These are phyloP conservation scores for Termitomyces sp. DNA, from an alignment of 768 basidiomycete genomes.

Conservation along the genomic window DNA sequence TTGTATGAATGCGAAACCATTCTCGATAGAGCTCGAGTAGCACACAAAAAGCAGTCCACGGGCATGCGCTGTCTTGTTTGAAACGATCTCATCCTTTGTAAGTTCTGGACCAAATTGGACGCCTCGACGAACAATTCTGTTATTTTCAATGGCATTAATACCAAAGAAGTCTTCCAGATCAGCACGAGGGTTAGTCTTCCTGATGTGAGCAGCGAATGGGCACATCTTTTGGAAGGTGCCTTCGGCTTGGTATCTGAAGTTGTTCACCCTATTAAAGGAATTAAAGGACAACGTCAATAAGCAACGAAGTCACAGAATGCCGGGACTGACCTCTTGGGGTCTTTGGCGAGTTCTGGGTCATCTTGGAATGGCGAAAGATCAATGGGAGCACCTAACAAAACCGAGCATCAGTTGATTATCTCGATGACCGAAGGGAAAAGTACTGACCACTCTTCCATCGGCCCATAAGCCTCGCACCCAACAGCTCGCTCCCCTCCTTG, in stretches of 20 bases:
- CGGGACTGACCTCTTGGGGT: constrained; percentile 26
- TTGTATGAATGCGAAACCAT: constrained; percentile 39
- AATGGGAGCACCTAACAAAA: constrained; percentile 35
- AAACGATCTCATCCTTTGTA: constrained; percentile 27
- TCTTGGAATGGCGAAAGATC: constrained; percentile 39
- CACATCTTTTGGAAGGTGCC: constrained; percentile 30
- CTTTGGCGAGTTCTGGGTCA: constrained; percentile 28
- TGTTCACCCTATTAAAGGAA: constrained; percentile 33
- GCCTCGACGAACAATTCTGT: constrained; percentile 42
- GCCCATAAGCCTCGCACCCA: constrained; percentile 48
- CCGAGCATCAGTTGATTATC: background rate
- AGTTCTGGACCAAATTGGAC: constrained; percentile 50
- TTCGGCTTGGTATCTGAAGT: constrained; percentile 35
- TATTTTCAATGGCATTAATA: constrained; percentile 22
- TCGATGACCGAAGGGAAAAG: background rate
- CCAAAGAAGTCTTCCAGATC: constrained; percentile 31
- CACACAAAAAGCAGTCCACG: constrained; percentile 44
- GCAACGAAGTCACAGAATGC: background rate
- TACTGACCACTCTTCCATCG: constrained; percentile 50
- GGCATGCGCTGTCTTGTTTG: constrained; percentile 34
- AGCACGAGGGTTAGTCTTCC: constrained; percentile 43
- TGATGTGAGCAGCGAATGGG: constrained; percentile 44
- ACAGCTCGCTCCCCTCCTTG: constrained; percentile 40
- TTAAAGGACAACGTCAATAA: background rate
- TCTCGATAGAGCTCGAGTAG: constrained; percentile 34